These are phyloP conservation scores for Polyplosphaeria fusca DNA, from an alignment of 495 filamentous ascomycete species.

Conservation along the genomic window DNA sequence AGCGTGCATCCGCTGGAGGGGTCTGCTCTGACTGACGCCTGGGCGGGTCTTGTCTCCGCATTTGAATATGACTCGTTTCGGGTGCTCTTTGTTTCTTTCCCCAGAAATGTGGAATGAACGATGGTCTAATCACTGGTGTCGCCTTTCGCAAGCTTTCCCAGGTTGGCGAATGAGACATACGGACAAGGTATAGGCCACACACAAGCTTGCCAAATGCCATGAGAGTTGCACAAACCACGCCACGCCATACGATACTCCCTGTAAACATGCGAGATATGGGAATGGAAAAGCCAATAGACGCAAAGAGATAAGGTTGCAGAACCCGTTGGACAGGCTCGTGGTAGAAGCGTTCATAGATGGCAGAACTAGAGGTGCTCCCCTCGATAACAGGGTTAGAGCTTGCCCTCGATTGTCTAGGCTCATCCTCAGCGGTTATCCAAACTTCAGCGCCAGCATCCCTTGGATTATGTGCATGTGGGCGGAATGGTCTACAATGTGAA, in stretches of 20 bases:
- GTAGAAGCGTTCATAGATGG: conserved; percentile 59
- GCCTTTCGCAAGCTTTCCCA: neutral
- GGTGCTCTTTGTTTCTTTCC: conserved; percentile 6
- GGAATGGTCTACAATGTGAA: too few relatives aligned
- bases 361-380: conserved; percentile 31
- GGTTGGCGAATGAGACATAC: conserved; percentile 36
- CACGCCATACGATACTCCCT: conserved; percentile 64
- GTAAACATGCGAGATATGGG: conserved; percentile 69
- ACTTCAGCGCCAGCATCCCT: too few relatives aligned
- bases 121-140: conserved; percentile 5
- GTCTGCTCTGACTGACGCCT: neutral
- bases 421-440: too few relatives aligned
- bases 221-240: conserved; percentile 64
- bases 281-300: conserved; percentile 76
- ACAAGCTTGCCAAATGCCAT: conserved; percentile 66
- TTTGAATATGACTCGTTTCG: neutral
- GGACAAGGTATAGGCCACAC: conserved; percentile 64
- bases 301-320: conserved; percentile 74
- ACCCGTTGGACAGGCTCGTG: conserved; percentile 50
- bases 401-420: too few relatives aligned
- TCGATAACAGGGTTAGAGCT: too few relatives aligned
- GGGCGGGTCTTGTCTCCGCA: neutral
- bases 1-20: conserved; percentile 1
- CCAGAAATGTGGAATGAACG: conserved; percentile 24
- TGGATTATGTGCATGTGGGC: too few relatives aligned